Percentiles rank a stretch among this genome's conserved stretches.
phyloP scores from a whole-genome alignment of 2,329 filamentous ascomycete species.

The Aphanocladium album region DNA sequence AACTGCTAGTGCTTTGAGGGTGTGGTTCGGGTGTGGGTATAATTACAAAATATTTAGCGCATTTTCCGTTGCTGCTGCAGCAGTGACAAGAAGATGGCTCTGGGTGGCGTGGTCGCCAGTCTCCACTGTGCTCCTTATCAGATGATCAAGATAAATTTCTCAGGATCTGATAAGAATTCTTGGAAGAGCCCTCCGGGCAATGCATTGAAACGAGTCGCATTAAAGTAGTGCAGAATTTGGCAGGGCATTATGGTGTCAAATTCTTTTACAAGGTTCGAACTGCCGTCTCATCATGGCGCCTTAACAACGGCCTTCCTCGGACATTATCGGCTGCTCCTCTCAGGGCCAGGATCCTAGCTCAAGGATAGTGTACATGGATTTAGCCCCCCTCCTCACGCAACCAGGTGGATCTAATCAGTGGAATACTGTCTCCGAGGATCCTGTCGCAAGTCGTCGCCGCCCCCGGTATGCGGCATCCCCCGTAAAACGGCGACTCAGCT shows the following conservation, averaged over 20 bases:
- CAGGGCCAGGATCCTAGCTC: background rate
- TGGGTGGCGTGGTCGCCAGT: background rate
- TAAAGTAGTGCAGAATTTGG: background rate
- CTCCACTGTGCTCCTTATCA: slow-evolving; percentile 11
- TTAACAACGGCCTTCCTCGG: background rate
- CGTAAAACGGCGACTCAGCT: slow-evolving; percentile 1
- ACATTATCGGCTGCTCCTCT: slow-evolving; percentile 1
- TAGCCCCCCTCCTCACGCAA: background rate
- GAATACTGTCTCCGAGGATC: background rate
- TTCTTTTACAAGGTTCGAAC: no score
- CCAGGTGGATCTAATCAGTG: slow-evolving; percentile 4
- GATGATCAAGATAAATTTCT: slow-evolving; percentile 16
- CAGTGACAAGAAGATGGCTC: background rate
- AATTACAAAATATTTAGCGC: background rate
- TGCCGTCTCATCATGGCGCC: no score
- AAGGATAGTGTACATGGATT: background rate
- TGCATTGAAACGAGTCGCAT: background rate
- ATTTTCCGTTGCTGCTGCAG: background rate
- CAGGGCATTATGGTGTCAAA: background rate
- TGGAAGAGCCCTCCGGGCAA: background rate
- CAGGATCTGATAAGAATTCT: slow-evolving; percentile 14
- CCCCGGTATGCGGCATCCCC: background rate
- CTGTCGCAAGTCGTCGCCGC: background rate
- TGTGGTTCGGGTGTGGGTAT: background rate
- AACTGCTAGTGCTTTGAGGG: background rate